phyloP scores from a whole-genome alignment of 1,284 basidiomycete species.

The Leccinum insolens region DNA sequence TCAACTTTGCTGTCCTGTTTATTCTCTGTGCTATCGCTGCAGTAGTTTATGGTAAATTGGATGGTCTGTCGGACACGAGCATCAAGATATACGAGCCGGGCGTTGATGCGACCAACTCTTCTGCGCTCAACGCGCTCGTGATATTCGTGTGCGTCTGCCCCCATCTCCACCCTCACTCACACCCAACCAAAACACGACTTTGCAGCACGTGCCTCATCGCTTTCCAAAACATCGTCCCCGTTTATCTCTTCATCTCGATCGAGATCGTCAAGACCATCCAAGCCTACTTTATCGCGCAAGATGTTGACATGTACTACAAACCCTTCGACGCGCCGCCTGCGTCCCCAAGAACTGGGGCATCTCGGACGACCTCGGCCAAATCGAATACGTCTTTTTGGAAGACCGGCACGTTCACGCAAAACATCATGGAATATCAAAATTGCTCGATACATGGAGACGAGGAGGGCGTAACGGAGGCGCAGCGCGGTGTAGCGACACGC shows the following conservation, averaged over 20 bases:
- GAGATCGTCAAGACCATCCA: constrained; percentile 98
- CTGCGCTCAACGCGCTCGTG: constrained; percentile 79
- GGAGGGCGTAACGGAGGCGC: constrained; percentile 96
- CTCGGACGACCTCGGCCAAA: constrained; percentile 96
- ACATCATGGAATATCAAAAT: constrained; percentile 98
- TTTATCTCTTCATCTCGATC: constrained; percentile 96
- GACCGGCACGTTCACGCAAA: constrained; percentile 95
- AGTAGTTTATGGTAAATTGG: constrained; percentile 76
- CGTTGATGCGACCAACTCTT: constrained; percentile 62
- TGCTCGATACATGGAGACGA: constrained; percentile 91
- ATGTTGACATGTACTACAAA: constrained; percentile 95
- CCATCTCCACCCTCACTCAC: background rate
- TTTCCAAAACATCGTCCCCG: constrained; percentile 98
- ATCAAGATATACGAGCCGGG: constrained; percentile 73
- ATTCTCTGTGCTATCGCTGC: constrained; percentile 78
- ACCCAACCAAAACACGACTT: background rate
- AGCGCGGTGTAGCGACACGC: constrained; percentile 87
- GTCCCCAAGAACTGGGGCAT: constrained; percentile 99
- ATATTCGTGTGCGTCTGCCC: constrained; percentile 79
- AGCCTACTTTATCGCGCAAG: constrained; percentile 95
- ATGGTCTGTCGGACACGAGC: constrained; percentile 67
- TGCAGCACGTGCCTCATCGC: constrained; percentile 84
- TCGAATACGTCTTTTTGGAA: constrained; percentile 99
- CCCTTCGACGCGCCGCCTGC: constrained; percentile 82
- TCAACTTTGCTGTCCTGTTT: constrained; percentile 87